Conservation (phyloP, 2,329 filamentous ascomycete species). For the Grosmannia serpens region DNA sequence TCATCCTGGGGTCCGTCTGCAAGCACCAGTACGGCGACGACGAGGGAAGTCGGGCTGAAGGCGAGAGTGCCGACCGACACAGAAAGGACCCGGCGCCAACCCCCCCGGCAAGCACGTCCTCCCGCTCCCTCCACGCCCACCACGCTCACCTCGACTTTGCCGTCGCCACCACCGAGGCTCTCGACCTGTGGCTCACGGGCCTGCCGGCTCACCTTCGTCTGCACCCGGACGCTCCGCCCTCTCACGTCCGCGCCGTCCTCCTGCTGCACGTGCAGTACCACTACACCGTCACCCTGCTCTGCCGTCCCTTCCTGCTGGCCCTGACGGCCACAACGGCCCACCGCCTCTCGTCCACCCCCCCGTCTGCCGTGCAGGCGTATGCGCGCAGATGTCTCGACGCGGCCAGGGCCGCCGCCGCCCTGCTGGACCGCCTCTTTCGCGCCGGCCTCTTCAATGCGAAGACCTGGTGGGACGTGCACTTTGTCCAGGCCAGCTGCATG, state of each 20-base stretch:
- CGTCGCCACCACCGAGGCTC: conserved; percentile 1
- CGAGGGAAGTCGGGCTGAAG: not conserved
- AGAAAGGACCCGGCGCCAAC: too few relatives aligned
- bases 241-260: conserved; percentile 14
- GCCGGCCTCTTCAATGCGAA: conserved; percentile 11
- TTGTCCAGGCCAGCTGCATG: conserved; percentile 11
- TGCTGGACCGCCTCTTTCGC: conserved; percentile 8
- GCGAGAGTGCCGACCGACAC: not conserved
- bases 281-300: conserved; percentile 16
- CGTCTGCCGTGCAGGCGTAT: not conserved
- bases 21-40: conserved; percentile 16
- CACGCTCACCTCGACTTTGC: conserved; percentile 2
- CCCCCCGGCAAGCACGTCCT: too few relatives aligned
- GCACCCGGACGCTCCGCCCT: conserved; percentile 7
- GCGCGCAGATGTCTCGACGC: conserved; percentile 8
- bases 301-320: conserved; percentile 18
- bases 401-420: conserved; percentile 8
- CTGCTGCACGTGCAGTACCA: conserved; percentile 19
- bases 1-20: conserved; percentile 16
- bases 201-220: conserved; percentile 10
- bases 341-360: not conserved
- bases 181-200: conserved; percentile 7
- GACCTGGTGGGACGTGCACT: conserved; percentile 14
- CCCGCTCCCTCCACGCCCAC: too few relatives aligned
- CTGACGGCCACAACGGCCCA: conserved; percentile 1